Base-by-base conservation (phyloP, 345 rosid species). In the Syzygium grande region DNA sequence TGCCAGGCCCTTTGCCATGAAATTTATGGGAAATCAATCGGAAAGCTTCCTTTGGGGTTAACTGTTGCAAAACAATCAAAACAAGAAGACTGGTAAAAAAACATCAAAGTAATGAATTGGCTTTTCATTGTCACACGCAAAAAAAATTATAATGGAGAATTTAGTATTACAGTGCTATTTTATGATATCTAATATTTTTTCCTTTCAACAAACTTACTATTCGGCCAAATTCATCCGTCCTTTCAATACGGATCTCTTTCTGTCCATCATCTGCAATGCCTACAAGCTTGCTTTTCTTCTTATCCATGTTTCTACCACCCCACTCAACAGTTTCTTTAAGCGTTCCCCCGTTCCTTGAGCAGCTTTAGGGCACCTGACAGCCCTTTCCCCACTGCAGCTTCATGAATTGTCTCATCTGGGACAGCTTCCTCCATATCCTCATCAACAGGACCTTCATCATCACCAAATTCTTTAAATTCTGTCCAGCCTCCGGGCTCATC, bases 281-380 rank as follows among this genome's bases (percentile, higher is more conserved):
- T 86, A 96, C 94, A 87, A 98, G 98, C 93, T 98, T 98, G 93
- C 99, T 96, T 93, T 95, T 98, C 90, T 96, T 98, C 93, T 96
- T 98, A 94, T 98, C 99, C 99, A 97, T 98, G 93, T 97, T 98
- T 88, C 99, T 93, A 87, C 99, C 99, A 91, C 98, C 99, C 99
- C 99, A 96, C 21, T 98, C 98, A 61, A 94, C 89, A 84, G 92
- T 92, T 92, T 97, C 99, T 87, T 97, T 98, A 55, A 98, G 97
- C 25, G 97, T 91, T 89, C 99, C 99, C 99, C 90, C 98, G 94
- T 14, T 98, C 98, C 90, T 96, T 93, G 30, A 96, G 97, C 89
- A 96, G 95, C 93, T 89, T 93, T 89, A 98, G 86, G 10, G 93
- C 99, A 91, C 98, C 97, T 8, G 99, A 96, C 91, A 98, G 92